Conservation (phyloP, 2,329 filamentous ascomycete species). For the Xylariaceae sp. region DNA sequence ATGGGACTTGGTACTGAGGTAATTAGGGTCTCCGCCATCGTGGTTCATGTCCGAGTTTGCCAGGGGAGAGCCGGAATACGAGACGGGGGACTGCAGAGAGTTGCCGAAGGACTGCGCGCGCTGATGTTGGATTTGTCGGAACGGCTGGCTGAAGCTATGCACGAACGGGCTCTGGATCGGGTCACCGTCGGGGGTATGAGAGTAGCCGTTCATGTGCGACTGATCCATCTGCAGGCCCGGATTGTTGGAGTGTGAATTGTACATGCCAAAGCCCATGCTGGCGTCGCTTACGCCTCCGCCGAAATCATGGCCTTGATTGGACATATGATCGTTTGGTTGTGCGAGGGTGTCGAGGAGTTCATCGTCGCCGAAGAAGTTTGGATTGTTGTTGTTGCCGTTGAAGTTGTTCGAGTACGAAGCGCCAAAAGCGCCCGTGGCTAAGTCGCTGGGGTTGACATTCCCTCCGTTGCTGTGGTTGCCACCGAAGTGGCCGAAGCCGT, state of each 20-base stretch:
- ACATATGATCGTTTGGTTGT: slow-evolving; percentile 44
- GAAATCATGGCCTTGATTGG: slow-evolving; percentile 52
- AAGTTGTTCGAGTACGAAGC: slow-evolving; percentile 59
- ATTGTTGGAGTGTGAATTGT: slow-evolving; percentile 50
- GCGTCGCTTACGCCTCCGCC: slow-evolving; percentile 49
- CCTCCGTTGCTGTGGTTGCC: slow-evolving; percentile 48
- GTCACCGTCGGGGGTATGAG: slow-evolving; percentile 84
- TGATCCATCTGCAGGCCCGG: slow-evolving; percentile 58
- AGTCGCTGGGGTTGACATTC: slow-evolving; percentile 78
- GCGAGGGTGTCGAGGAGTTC: slow-evolving; percentile 74
- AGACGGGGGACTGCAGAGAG: slow-evolving; percentile 48
- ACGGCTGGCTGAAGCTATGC: slow-evolving; percentile 74
- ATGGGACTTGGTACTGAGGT: slow-evolving; percentile 53
- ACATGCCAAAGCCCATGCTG: slow-evolving; percentile 53
- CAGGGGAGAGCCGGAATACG: slow-evolving; percentile 46
- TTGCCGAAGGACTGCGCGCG: slow-evolving; percentile 51
- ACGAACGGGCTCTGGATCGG: slow-evolving; percentile 89
- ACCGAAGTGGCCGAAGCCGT: slow-evolving; percentile 52
- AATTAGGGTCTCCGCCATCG: slow-evolving; percentile 48
- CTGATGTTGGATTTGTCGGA: slow-evolving; percentile 61
- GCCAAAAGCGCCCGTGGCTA: slow-evolving; percentile 59
- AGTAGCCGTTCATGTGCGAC: slow-evolving; percentile 72
- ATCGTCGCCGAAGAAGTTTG: slow-evolving; percentile 81
- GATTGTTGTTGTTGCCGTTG: slow-evolving; percentile 50
- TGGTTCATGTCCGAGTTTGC: slow-evolving; percentile 44